Evolutionary conservation across 2,329 filamentous ascomycete species (phyloP), one percentile per base, ranked within the genome.

Genomic region (Dactylella cylindrospora): DNA sequence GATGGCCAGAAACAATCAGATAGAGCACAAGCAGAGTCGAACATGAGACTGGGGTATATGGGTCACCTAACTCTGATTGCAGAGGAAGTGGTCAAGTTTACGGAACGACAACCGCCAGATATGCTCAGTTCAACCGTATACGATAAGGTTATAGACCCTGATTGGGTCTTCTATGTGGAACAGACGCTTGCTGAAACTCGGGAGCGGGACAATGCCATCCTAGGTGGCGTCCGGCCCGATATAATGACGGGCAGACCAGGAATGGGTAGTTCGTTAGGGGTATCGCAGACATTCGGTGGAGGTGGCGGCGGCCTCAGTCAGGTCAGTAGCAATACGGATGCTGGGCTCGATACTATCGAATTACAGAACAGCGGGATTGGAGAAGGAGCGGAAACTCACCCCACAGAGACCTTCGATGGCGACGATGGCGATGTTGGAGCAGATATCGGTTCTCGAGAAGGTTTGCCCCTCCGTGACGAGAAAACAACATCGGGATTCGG

Each of bases 51-150:
- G 72, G 93, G 93, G 32, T 98, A 97, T 75, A 98, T 98, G 90
- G 93, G 93, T 2, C 93, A 98, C 73, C 78, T 98, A 44, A 98
- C 93, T 0, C 80, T 98, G 22, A 96, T 98, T 61, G 91, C 93
- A 23, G 93, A 98, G 73, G 93, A 98, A 73, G 93, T 98, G 13
- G 90, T 97, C 71, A 98, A 97, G 74, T 97, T 98, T 71, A 95
- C 90, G 28, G 93, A 96, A 73, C 84, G 93, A 50, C 88, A 96
- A 72, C 86, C 91, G 2, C 86, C 90, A 0, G 90, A 97, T 74
- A 77, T 91, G 15, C 78, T 97, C 7, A 93, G 90, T 0, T 85
- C 88, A 64, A 79, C 80, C 9, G 89, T 98, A 2, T 78, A 95
- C 66, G 88, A 95, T 68, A 88, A 86, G 68, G 89, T 97, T 41